Evolutionary conservation across 2,329 filamentous ascomycete genomes (phyloP).

Genomic region (Neopestalotiopsis sp.): DNA sequence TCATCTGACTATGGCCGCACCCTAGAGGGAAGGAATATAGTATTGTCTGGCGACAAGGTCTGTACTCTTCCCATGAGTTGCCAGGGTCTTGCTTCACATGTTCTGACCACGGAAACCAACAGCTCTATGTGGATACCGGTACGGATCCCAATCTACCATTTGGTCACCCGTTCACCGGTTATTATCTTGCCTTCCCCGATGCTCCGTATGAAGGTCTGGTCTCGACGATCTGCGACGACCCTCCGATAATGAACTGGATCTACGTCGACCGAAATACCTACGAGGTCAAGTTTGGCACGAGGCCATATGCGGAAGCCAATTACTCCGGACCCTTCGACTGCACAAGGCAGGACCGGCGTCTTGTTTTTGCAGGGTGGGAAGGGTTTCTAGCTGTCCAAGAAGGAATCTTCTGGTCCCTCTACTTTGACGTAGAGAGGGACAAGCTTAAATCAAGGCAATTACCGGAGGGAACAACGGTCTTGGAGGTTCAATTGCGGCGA

Average conservation of each 20-base stretch:
- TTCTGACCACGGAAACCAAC: not conserved
- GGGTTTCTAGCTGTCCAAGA: constrained; percentile 55
- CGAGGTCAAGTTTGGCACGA: constrained; percentile 51
- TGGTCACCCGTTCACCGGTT: constrained; percentile 58
- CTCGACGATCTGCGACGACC: constrained; percentile 52
- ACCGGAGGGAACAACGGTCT: constrained; percentile 48
- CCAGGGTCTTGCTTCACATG: not conserved
- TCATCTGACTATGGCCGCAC: constrained; percentile 48
- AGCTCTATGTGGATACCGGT: constrained; percentile 55
- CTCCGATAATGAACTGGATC: constrained; percentile 57
- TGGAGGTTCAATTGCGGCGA: constrained; percentile 59
- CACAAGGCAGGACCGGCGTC: constrained; percentile 53
- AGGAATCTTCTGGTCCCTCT: constrained; percentile 48
- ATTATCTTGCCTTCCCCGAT: constrained; percentile 62
- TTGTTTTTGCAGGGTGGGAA: constrained; percentile 55
- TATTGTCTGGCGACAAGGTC: constrained; percentile 50
- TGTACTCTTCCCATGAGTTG: not conserved
- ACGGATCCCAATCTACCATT: constrained; percentile 38
- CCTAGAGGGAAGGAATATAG: constrained; percentile 50
- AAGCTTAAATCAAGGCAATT: constrained; percentile 47
- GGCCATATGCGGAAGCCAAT: constrained; percentile 46
- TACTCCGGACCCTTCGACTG: constrained; percentile 55
- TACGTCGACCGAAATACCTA: constrained; percentile 50
- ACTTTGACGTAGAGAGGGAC: constrained; percentile 53
- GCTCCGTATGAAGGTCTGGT: constrained; percentile 48